Conservation (phyloP, 2,329 filamentous ascomycete species). For the Alternaria consortialis region DNA sequence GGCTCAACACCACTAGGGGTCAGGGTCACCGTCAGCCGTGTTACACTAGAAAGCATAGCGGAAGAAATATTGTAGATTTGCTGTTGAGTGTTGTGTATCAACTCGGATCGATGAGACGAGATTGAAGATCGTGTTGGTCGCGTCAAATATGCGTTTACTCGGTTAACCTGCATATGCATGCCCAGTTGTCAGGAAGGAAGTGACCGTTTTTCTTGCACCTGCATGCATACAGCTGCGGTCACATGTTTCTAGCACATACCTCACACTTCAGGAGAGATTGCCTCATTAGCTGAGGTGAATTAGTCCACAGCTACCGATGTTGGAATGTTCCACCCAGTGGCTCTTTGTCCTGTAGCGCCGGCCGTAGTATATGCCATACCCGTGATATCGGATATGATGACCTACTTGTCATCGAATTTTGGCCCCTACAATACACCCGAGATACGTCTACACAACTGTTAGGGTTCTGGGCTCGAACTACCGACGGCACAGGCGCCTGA, state of each 20-base stretch:
- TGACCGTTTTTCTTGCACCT: constrained; percentile 16
- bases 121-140: constrained; percentile 7
- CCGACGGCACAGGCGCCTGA: constrained; percentile 13
- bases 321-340: neutral
- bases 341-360: neutral
- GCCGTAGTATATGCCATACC: neutral
- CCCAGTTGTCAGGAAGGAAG: constrained; percentile 9
- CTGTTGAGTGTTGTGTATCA: neutral
- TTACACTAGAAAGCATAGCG: neutral
- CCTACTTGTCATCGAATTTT: neutral
- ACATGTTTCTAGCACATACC: constrained; percentile 22
- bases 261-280: constrained; percentile 1
- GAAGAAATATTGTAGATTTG: neutral
- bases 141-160: constrained; percentile 7
- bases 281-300: neutral
- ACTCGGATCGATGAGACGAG: neutral
- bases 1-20: neutral
- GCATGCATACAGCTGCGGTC: constrained; percentile 27
- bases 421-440: neutral
- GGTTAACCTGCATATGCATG: constrained; percentile 25
- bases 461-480: neutral
- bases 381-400: neutral
- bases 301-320: neutral
- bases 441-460: neutral
- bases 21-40: neutral